phyloP scores from a whole-genome alignment of 768 basidiomycete species.

The Serendipita vermifera region DNA sequence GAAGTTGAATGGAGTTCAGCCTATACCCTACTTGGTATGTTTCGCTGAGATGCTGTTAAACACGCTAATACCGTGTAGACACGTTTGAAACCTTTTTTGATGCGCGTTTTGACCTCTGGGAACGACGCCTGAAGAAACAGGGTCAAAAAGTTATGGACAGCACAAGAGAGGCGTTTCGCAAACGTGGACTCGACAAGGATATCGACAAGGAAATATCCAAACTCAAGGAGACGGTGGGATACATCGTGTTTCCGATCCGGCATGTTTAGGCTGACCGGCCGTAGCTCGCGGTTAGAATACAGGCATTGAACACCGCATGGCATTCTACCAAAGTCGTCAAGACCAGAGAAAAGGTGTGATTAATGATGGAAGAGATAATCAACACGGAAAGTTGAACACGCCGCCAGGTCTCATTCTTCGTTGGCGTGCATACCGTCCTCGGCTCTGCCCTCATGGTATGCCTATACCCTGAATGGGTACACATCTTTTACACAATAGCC shows the following conservation, averaged over 20 bases:
- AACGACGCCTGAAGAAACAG: conserved; percentile 77
- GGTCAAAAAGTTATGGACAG: conserved; percentile 68
- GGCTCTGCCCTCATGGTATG: conserved; percentile 78
- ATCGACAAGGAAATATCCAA: conserved; percentile 76
- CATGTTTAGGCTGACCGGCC: background rate
- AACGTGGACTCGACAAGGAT: conserved; percentile 63
- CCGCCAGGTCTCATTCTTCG: conserved; percentile 61
- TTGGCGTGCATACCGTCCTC: conserved; percentile 82
- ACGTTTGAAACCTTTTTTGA: conserved; percentile 94
- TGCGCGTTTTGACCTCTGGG: conserved; percentile 51
- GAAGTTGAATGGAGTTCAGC: conserved; percentile 61
- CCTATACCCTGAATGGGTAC: conserved; percentile 67
- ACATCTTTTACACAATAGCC: background rate
- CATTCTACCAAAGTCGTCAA: conserved; percentile 81
- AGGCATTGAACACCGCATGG: conserved; percentile 70
- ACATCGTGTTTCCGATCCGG: background rate
- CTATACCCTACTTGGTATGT: conserved; percentile 72
- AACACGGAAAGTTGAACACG: background rate
- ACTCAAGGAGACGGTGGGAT: conserved; percentile 67
- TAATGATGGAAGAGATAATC: background rate
- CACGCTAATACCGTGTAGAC: conserved; percentile 35
- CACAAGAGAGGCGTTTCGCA: conserved; percentile 54
- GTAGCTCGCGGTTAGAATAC: conserved; percentile 71
- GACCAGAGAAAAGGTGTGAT: conserved; percentile 51
- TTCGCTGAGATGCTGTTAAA: background rate